A percentile compares a stretch with the other conserved stretches of the same genome.
Evolutionary conservation across 108 stramenopile genomes (phyloP).

Genomic region (Epipyxis sp.): DNA sequence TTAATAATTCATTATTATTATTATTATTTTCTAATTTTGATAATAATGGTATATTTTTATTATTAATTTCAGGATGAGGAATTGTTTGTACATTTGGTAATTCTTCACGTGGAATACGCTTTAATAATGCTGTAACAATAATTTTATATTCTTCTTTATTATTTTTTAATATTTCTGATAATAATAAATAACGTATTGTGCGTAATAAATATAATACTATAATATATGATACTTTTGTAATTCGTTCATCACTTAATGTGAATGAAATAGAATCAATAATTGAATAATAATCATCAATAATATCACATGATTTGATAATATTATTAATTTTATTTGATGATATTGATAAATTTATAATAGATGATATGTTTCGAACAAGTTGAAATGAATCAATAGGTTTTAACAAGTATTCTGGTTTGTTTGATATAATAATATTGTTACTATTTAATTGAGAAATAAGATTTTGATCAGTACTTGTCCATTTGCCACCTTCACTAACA

Average conservation of each 20-base stretch:
- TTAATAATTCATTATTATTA: neutral
- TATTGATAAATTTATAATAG: neutral
- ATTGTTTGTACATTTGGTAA: neutral
- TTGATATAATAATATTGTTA: neutral
- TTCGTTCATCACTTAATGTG: neutral
- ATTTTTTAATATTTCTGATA: neutral
- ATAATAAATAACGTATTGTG: too few species aligned
- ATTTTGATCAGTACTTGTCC: too few species aligned
- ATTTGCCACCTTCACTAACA: neutral
- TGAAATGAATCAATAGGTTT: neutral
- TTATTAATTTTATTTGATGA: neutral
- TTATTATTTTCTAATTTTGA: neutral
- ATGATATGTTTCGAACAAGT: neutral
- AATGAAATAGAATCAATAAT: neutral
- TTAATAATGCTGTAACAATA: neutral
- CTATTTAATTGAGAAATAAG: neutral
- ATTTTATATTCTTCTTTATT: neutral
- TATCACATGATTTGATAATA: neutral
- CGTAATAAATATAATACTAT: too few species aligned
- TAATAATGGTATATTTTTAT: too few species aligned
- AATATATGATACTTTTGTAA: neutral
- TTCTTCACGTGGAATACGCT: neutral
- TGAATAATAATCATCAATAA: neutral
- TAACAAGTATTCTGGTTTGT: neutral
- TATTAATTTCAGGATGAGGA: neutral